Conservation (phyloP, 2,329 filamentous ascomycete species). For the Hypoxylon sp. region DNA sequence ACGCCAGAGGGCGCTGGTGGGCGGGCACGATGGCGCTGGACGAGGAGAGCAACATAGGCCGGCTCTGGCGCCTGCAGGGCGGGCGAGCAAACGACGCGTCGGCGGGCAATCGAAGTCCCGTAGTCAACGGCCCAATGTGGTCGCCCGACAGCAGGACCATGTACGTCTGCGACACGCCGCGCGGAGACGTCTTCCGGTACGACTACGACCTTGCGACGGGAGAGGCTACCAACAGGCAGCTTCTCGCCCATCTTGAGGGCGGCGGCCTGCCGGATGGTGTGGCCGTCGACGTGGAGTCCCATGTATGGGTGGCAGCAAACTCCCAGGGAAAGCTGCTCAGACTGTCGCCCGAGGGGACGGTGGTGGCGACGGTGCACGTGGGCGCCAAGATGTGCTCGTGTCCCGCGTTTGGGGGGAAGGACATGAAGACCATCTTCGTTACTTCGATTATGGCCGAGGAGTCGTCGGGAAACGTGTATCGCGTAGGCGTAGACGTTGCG, state of each 20-base stretch:
- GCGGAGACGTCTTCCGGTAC: slow-evolving; percentile 19
- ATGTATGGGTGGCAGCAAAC: slow-evolving; percentile 24
- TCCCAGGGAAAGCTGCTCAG: slow-evolving; percentile 30
- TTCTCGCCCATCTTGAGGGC: slow-evolving; percentile 11
- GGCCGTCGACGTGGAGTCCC: slow-evolving; percentile 18
- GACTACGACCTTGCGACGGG: slow-evolving; percentile 27
- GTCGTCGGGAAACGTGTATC: slow-evolving; percentile 28
- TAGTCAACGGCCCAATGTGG: slow-evolving; percentile 40
- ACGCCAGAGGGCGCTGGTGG: slow-evolving; percentile 37
- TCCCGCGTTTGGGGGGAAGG: slow-evolving; percentile 22
- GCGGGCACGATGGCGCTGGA: slow-evolving; percentile 39
- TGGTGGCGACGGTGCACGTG: slow-evolving; percentile 6
- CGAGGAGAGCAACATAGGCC: slow-evolving; percentile 34
- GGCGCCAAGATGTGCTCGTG: slow-evolving; percentile 30
- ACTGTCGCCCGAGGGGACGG: slow-evolving; percentile 16
- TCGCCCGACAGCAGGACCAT: slow-evolving; percentile 32
- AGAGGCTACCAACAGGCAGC: slow-evolving; percentile 4
- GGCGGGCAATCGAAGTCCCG: slow-evolving; percentile 24
- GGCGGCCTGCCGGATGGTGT: slow-evolving; percentile 20
- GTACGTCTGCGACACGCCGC: slow-evolving; percentile 21
- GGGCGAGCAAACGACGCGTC: slow-evolving; percentile 18
- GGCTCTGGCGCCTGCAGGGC: slow-evolving; percentile 35
- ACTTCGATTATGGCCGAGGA: slow-evolving; percentile 26
- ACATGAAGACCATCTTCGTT: slow-evolving; percentile 27
- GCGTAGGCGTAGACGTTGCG: slow-evolving; percentile 15